Conservation (phyloP, 306 rosid genomes). For the Pueraria montana region DNA sequence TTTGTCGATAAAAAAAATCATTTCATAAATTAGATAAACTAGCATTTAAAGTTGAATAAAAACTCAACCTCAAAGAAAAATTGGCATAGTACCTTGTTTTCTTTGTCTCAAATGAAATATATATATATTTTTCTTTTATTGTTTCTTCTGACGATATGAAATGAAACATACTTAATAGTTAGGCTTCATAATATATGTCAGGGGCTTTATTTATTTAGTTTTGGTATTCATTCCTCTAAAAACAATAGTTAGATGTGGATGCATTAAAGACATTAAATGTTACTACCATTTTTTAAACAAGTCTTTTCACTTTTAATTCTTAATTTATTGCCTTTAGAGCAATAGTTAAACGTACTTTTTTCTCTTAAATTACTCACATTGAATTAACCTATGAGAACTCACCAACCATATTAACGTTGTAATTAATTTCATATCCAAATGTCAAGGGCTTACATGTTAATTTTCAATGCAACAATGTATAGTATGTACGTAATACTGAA, state of each 20-base stretch:
- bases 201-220: neutral
- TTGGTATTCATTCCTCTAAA: neutral
- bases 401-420: constrained; percentile 7
- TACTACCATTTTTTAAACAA: neutral
- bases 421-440: constrained; percentile 33
- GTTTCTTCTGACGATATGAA: no score
- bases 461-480: constrained; percentile 36
- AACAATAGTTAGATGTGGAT: neutral
- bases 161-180: no score
- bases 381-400: neutral
- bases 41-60: no score
- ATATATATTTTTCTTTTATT: no score
- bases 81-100: no score
- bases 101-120: no score
- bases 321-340: neutral
- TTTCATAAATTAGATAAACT: no score
- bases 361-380: neutral
- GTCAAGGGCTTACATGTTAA: constrained; percentile 24
- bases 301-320: neutral
- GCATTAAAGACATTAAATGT: neutral
- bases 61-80: no score
- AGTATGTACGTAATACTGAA: constrained; percentile 28
- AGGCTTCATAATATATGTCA: neutral
- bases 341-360: neutral
- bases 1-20: no score